A percentile compares a stretch with the other conserved stretches of the same genome.
Evolutionary conservation across 192 early-diverging fungal species (phyloP).

Genomic region (Gigaspora rosea): DNA sequence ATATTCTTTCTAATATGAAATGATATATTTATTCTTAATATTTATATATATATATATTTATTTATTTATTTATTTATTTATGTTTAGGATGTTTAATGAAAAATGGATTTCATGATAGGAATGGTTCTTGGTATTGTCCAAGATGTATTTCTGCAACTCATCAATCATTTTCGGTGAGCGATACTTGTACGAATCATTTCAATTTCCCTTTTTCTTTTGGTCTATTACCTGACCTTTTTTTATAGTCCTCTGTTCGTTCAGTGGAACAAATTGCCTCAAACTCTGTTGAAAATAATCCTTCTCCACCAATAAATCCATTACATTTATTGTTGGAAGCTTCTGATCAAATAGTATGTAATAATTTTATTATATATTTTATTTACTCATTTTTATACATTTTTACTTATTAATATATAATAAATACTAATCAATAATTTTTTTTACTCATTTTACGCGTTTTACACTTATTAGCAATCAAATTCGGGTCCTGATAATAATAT

Average conservation of each 20-base stretch:
- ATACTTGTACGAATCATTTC: neutral
- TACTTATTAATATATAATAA: neutral
- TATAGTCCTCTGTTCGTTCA: neutral
- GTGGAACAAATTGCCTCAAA: neutral
- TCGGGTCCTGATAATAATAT: neutral
- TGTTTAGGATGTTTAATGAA: constrained; percentile 14
- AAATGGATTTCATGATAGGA: neutral
- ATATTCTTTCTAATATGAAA: neutral
- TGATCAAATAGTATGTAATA: constrained; percentile 18
- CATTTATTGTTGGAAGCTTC: constrained; percentile 28
- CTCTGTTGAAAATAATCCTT: neutral
- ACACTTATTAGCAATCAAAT: neutral
- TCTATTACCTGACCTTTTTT: neutral
- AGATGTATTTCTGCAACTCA: neutral
- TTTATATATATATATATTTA: neutral
- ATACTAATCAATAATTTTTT: too few species aligned
- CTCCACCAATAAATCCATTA: constrained; percentile 18
- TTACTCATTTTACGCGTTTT: neutral
- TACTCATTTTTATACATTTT: neutral
- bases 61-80: neutral
- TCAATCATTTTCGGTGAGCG: neutral
- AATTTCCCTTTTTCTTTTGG: neutral
- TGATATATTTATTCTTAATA: neutral
- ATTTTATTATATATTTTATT: neutral
- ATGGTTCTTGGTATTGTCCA: neutral